Conservation (phyloP, 192 early-diverging fungal genomes). For the Dimargaris verticillata region DNA sequence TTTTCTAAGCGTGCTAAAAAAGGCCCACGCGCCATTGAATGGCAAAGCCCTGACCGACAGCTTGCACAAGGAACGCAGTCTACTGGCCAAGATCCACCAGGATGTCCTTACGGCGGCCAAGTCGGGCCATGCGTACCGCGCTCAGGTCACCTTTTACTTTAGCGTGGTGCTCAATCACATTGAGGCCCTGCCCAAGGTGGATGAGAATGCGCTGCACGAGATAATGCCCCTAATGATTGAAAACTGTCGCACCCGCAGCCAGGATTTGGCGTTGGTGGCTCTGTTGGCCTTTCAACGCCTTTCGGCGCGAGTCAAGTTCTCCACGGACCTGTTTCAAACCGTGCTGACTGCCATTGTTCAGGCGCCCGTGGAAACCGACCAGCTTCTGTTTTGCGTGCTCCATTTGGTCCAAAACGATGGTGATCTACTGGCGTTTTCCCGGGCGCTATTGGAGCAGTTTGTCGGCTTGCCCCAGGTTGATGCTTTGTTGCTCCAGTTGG, state of each 20-base stretch:
- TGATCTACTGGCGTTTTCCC: not conserved
- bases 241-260: slow-evolving; percentile 40
- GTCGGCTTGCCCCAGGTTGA: not conserved
- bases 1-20: slow-evolving; percentile 24
- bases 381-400: slow-evolving; percentile 20
- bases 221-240: slow-evolving; percentile 18
- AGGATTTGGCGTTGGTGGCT: slow-evolving; percentile 11
- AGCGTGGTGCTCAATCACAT: not conserved
- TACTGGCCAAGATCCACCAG: not conserved
- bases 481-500: not conserved
- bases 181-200: slow-evolving; percentile 1
- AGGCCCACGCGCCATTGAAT: slow-evolving; percentile 12
- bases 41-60: not conserved
- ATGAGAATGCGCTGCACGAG: not conserved
- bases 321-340: slow-evolving; percentile 17
- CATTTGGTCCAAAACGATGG: slow-evolving; percentile 26
- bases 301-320: slow-evolving; percentile 20
- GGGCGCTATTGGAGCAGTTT: not conserved
- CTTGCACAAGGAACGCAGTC: not conserved
- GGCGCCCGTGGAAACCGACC: slow-evolving; percentile 13
- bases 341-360: slow-evolving; percentile 17
- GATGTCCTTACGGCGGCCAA: not conserved
- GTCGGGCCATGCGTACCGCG: not conserved
- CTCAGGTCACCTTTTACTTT: not conserved
- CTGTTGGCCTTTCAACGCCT: slow-evolving; percentile 23